Evolutionary conservation across 2,329 filamentous ascomycete species (phyloP).

Genomic region (Orbilia ellipsospora): DNA sequence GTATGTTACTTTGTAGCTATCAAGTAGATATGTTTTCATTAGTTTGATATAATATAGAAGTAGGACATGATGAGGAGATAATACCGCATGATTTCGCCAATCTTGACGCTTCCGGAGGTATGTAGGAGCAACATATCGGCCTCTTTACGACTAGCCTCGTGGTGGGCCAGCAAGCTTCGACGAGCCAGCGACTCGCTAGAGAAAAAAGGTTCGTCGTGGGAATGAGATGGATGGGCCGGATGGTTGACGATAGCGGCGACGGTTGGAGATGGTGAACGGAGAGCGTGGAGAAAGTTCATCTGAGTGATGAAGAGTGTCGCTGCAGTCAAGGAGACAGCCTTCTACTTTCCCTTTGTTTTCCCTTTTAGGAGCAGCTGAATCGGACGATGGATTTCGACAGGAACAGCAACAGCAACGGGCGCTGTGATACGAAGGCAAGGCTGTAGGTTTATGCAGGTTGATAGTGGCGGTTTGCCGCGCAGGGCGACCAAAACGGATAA

Average conservation of each 20-base stretch:
- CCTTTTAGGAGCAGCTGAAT: too few species aligned
- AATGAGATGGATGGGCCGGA: slow-evolving; percentile 42
- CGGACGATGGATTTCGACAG: too few species aligned
- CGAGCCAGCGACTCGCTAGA: slow-evolving; percentile 37
- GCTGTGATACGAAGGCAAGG: not conserved
- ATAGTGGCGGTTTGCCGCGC: not conserved
- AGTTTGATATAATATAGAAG: not conserved
- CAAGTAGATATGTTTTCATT: not conserved
- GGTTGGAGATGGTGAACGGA: slow-evolving; percentile 46
- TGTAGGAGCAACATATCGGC: slow-evolving; percentile 83
- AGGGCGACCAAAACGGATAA: too few species aligned
- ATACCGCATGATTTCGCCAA: slow-evolving; percentile 92
- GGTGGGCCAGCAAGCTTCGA: slow-evolving; percentile 38
- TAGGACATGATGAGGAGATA: slow-evolving; percentile 35
- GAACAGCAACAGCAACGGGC: too few species aligned
- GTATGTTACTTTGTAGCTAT: slow-evolving; percentile 84
- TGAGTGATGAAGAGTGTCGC: slow-evolving; percentile 3
- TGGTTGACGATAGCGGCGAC: slow-evolving; percentile 50
- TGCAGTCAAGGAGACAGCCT: not conserved
- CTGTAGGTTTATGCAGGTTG: slow-evolving; percentile 4
- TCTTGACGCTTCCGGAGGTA: slow-evolving; percentile 89
- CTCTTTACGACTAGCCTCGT: slow-evolving; percentile 45
- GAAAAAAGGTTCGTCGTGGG: slow-evolving; percentile 34
- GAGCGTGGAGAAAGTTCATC: slow-evolving; percentile 52
- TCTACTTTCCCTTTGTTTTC: too few species aligned